phyloP scores from a whole-genome alignment of 2,329 filamentous ascomycete genomes.

The Elsinoe ampelina region DNA sequence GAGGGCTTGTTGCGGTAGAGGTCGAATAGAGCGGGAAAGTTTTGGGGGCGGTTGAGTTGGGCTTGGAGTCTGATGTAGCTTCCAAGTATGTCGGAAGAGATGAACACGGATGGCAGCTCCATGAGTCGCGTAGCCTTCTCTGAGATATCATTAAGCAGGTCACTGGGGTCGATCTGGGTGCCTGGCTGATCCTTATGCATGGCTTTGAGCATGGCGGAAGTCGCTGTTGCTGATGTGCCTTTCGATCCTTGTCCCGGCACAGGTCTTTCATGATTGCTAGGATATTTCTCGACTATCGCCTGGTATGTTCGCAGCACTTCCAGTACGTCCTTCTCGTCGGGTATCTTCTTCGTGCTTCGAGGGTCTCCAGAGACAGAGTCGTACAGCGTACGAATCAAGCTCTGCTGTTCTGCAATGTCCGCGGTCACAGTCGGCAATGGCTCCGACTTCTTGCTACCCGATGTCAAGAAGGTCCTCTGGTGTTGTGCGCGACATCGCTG shows the following conservation, averaged over 20 bases:
- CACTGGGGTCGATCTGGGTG: slow-evolving; percentile 29
- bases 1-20: slow-evolving; percentile 77
- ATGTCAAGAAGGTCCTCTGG: background rate
- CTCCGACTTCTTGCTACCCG: background rate
- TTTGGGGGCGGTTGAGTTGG: slow-evolving; percentile 61
- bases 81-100: slow-evolving; percentile 62
- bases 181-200: slow-evolving; percentile 30
- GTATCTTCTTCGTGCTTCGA: background rate
- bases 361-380: slow-evolving; percentile 14
- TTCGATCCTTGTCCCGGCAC: background rate
- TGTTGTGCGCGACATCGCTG: background rate
- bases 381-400: slow-evolving; percentile 6
- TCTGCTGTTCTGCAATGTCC: slow-evolving; percentile 12
- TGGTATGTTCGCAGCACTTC: slow-evolving; percentile 11
- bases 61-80: slow-evolving; percentile 70
- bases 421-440: background rate
- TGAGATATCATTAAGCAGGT: slow-evolving; percentile 37
- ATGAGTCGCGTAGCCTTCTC: slow-evolving; percentile 59
- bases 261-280: slow-evolving; percentile 10
- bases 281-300: slow-evolving; percentile 9
- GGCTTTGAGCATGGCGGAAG: slow-evolving; percentile 46
- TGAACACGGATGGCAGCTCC: slow-evolving; percentile 66
- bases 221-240: slow-evolving; percentile 26
- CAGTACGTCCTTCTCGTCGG: slow-evolving; percentile 15
- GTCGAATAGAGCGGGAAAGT: slow-evolving; percentile 68